These are phyloP conservation scores for Gracilaria domingensis DNA, from an alignment of 23 red algal genomes.

Conservation along the genomic window DNA sequence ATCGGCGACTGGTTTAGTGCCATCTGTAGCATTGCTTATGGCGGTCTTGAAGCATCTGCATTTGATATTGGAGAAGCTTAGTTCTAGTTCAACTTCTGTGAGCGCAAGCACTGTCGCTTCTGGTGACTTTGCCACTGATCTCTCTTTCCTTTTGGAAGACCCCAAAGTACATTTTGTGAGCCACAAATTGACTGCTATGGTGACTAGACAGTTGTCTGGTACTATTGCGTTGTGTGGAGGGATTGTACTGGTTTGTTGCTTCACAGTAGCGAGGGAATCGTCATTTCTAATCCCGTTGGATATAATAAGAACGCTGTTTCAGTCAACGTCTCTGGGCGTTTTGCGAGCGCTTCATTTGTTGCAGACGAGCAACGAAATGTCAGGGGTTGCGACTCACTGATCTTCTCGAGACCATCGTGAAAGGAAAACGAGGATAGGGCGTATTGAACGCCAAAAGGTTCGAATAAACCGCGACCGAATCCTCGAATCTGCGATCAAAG, in stretches of 20 bases:
- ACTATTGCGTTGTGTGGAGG: slow-evolving; percentile 85
- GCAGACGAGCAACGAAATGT: slow-evolving; percentile 74
- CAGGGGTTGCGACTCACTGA: slow-evolving; percentile 30
- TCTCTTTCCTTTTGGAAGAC: slow-evolving; percentile 14
- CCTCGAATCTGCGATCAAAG: slow-evolving; percentile 87
- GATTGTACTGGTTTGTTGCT: slow-evolving; percentile 79
- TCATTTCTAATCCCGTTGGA: slow-evolving; percentile 88
- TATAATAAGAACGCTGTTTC: slow-evolving; percentile 80
- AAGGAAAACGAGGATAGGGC: slow-evolving; percentile 74
- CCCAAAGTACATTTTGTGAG: slow-evolving; percentile 71
- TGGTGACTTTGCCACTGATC: background rate
- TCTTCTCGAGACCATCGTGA: slow-evolving; percentile 52
- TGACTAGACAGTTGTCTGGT: slow-evolving; percentile 87
- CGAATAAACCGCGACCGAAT: slow-evolving; percentile 84
- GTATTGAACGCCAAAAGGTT: slow-evolving; percentile 95
- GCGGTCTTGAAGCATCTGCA: slow-evolving; percentile 54
- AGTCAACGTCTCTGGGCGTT: slow-evolving; percentile 87
- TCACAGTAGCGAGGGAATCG: slow-evolving; percentile 65
- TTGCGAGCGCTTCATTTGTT: slow-evolving; percentile 84
- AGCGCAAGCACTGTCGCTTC: background rate
- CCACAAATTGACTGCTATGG: slow-evolving; percentile 80
- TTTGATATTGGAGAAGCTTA: slow-evolving; percentile 53
- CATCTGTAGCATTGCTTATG: slow-evolving; percentile 15
- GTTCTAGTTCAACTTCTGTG: background rate
- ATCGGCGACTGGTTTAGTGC: slow-evolving; percentile 1